phyloP scores from a whole-genome alignment of 75 land plant genomes.

The Cupressus sempervirens region DNA sequence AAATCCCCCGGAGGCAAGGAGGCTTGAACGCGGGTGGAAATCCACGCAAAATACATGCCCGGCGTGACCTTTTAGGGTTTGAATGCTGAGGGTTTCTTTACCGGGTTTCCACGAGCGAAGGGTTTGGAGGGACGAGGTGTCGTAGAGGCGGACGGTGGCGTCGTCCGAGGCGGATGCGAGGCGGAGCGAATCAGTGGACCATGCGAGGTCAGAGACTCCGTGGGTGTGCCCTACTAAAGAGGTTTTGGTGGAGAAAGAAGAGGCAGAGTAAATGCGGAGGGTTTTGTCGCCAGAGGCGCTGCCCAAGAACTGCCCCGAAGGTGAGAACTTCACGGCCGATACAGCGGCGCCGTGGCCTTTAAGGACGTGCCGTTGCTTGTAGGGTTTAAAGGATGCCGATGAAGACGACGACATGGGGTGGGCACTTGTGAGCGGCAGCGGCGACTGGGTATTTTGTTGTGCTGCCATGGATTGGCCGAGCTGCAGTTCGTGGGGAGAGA shows the following conservation, averaged over 20 bases:
- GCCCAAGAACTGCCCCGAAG: neutral
- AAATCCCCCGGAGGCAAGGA: neutral
- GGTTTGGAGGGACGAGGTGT: neutral
- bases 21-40: neutral
- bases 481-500: too few relatives aligned
- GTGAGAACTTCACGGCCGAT: neutral
- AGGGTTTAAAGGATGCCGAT: neutral
- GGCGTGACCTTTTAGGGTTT: neutral
- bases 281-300: constrained; percentile 5
- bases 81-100: neutral
- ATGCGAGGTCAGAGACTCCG: neutral
- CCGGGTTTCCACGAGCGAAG: neutral
- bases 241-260: neutral
- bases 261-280: neutral
- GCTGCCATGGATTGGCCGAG: neutral
- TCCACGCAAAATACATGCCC: neutral
- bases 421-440: too few relatives aligned
- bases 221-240: neutral
- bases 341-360: neutral
- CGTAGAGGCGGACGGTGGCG: neutral
- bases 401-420: neutral
- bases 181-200: neutral
- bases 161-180: neutral
- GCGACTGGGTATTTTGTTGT: neutral
- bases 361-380: neutral